phyloP scores from a whole-genome alignment of 176 grass and related monocot species.

The Avena sativa region DNA sequence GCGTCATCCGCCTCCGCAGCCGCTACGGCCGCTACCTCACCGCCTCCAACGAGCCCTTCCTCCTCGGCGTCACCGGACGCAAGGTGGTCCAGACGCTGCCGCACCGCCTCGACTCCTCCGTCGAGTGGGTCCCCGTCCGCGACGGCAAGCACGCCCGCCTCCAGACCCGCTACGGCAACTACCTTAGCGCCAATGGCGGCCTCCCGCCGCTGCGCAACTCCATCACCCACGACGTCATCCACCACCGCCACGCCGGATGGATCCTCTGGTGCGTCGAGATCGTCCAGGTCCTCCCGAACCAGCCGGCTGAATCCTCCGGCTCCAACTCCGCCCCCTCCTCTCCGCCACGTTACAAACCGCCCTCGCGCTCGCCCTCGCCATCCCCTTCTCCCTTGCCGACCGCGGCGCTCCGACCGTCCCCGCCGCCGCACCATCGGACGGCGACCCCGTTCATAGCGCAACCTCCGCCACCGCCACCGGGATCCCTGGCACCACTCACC shows the following conservation, averaged over 20 bases:
- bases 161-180: constrained; percentile 72
- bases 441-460: constrained; percentile 21
- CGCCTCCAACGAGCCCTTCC: constrained; percentile 79
- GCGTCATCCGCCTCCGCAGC: constrained; percentile 73
- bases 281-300: constrained; percentile 43
- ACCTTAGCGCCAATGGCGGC: constrained; percentile 69
- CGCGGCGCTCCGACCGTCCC: constrained; percentile 12
- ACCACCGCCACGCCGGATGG: constrained; percentile 65
- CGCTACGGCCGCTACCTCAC: constrained; percentile 86
- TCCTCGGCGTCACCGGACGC: constrained; percentile 57
- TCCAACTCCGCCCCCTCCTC: not conserved
- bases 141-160: constrained; percentile 55
- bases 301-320: not conserved
- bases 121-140: constrained; percentile 76
- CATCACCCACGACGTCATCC: constrained; percentile 69
- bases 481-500: constrained; percentile 29
- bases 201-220: constrained; percentile 80
- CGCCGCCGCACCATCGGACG: not conserved
- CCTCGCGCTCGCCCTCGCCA: constrained; percentile 13
- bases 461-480: constrained; percentile 40
- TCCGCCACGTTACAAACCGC: constrained; percentile 1
- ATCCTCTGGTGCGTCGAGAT: constrained; percentile 83
- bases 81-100: constrained; percentile 76
- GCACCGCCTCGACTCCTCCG: constrained; percentile 73
- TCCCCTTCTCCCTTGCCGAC: constrained; percentile 29